Evolutionary conservation across 2,329 filamentous ascomycete species (phyloP).

Genomic region (Nigrospora oryzae): DNA sequence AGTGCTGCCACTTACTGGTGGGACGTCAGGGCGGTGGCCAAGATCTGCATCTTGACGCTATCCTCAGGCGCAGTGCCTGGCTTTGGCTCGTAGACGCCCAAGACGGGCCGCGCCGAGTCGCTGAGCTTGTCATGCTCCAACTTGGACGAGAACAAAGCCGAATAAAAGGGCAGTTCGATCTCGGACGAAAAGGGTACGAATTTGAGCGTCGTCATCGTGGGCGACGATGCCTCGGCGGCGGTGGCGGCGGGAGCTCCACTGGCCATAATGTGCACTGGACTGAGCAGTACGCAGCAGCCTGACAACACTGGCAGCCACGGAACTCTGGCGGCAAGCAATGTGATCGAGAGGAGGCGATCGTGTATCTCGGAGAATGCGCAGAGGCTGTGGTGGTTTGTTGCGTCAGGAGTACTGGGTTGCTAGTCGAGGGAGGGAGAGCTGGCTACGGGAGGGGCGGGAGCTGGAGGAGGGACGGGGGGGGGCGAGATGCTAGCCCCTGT

Average conservation of each 20-base stretch:
- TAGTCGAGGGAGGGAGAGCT: no score
- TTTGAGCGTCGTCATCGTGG: background rate
- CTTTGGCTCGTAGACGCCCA: slow-evolving; percentile 84
- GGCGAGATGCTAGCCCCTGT: no score
- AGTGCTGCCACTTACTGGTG: slow-evolving; percentile 56
- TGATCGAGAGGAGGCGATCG: no score
- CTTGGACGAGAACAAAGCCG: slow-evolving; percentile 79
- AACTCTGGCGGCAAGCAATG: no score
- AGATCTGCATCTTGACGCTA: slow-evolving; percentile 83
- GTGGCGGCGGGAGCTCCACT: background rate
- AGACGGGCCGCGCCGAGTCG: slow-evolving; percentile 77
- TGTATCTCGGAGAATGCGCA: no score
- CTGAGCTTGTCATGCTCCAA: slow-evolving; percentile 96
- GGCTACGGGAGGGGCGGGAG: no score
- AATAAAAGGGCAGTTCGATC: slow-evolving; percentile 93
- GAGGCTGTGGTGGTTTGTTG: no score
- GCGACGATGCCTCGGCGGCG: background rate
- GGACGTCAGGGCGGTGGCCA: slow-evolving; percentile 76
- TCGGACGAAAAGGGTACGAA: slow-evolving; percentile 90
- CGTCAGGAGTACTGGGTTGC: no score
- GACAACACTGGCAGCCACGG: no score
- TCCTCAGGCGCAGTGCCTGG: slow-evolving; percentile 60
- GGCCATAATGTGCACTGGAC: background rate
- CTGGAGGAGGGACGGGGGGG: no score
- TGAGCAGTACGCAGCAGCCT: no score